Evolutionary conservation across 1,284 basidiomycete genomes (phyloP).

Genomic region (Malassezia yamatoensis): DNA sequence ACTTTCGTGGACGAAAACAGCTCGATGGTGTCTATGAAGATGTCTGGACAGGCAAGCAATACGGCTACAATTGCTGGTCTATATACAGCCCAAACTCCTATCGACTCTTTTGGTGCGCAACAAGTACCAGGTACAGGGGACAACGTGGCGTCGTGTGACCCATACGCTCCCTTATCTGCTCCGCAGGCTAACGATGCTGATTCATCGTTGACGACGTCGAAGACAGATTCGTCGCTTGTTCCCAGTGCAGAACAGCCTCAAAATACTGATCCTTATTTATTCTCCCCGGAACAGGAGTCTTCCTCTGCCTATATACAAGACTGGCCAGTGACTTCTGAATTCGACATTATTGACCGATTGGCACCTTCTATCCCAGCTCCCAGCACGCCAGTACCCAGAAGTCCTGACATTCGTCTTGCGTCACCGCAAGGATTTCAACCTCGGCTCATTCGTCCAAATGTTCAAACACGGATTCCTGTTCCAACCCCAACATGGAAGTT

Average conservation of each 20-base stretch:
- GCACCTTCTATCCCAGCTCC: conserved; percentile 16
- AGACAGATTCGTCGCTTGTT: background rate
- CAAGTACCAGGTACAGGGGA: background rate
- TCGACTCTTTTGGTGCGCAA: background rate
- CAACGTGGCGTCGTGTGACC: background rate
- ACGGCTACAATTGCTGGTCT: background rate
- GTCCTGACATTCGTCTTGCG: conserved; percentile 2
- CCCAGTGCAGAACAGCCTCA: too few species aligned
- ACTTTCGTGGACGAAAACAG: background rate
- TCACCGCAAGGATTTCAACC: conserved; percentile 1
- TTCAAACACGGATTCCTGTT: conserved; percentile 14
- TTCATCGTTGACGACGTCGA: background rate
- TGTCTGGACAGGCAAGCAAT: background rate
- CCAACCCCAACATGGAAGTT: conserved; percentile 13
- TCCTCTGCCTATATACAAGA: background rate
- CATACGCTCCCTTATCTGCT: background rate
- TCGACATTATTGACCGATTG: background rate
- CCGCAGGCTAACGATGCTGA: background rate
- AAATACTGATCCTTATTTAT: background rate
- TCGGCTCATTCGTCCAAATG: conserved; percentile 7
- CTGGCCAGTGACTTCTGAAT: background rate
- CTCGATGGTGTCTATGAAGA: background rate
- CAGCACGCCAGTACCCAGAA: conserved; percentile 12
- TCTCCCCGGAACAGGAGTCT: background rate
- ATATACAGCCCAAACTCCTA: background rate